Evolutionary conservation across 108 stramenopile genomes (phyloP).

Genomic region (Nitzschia sp.): DNA sequence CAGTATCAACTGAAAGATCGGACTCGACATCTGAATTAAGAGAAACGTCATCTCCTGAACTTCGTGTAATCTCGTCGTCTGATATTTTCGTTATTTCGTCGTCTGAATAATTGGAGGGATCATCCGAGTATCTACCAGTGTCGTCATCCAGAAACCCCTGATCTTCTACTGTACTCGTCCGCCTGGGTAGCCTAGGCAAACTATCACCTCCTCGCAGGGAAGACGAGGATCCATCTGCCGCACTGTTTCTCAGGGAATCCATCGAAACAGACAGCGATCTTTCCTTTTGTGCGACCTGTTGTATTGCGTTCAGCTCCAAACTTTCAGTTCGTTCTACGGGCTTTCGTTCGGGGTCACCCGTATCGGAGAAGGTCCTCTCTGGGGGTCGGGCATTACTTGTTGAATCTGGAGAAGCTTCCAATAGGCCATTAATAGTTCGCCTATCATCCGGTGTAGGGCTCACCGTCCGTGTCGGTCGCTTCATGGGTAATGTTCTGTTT

Average conservation of each 20-base stretch:
- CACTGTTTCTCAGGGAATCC: not conserved
- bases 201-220: conserved; percentile 20
- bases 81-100: conserved; percentile 4
- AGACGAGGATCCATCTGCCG: conserved; percentile 16
- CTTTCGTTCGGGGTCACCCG: not conserved
- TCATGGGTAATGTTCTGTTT: not conserved
- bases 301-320: not conserved
- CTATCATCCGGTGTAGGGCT: no score
- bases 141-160: not conserved
- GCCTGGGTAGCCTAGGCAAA: conserved; percentile 20
- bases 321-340: conserved; percentile 10
- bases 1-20: conserved; percentile 25
- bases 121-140: conserved; percentile 15
- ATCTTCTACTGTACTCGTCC: conserved; percentile 10
- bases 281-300: not conserved
- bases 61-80: conserved; percentile 5
- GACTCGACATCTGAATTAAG: conserved; percentile 12
- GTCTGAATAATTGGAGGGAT: conserved; percentile 8
- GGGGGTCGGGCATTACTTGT: not conserved
- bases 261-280: not conserved
- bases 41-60: conserved; percentile 7
- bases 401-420: no score
- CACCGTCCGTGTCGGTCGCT: not conserved
- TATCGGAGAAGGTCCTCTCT: not conserved
- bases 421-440: no score